A percentile compares a stretch with the other conserved stretches of the same genome.
Conservation (phyloP, 2,329 filamentous ascomycete species). For the Aureobasidium sp. region DNA sequence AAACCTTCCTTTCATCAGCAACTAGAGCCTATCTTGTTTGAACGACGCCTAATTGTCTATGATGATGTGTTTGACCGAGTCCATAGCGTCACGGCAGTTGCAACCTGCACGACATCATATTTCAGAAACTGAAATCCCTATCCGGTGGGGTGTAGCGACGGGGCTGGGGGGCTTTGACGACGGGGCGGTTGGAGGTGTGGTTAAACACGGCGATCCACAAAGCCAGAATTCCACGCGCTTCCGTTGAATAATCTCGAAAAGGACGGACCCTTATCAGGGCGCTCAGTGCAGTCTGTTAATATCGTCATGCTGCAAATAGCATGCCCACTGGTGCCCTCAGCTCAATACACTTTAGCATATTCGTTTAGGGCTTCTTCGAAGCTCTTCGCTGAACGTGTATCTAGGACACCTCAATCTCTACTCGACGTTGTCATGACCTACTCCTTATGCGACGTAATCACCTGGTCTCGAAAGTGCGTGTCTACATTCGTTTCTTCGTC, state of each 20-base stretch:
- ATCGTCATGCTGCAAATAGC: conserved; percentile 1
- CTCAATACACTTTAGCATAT: not conserved
- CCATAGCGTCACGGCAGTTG: not conserved
- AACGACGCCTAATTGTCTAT: not conserved
- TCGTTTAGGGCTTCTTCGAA: not conserved
- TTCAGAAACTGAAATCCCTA: too few relatives aligned
- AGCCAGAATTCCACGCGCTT: not conserved
- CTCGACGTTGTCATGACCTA: not conserved
- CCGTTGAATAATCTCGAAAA: not conserved
- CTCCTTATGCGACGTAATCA: not conserved
- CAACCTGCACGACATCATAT: not conserved
- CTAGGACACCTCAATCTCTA: not conserved
- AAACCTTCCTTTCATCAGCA: not conserved
- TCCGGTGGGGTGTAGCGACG: not conserved
- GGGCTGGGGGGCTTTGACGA: not conserved
- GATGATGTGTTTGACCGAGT: not conserved
- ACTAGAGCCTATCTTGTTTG: not conserved
- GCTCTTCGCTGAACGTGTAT: not conserved
- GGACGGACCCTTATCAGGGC: not conserved
- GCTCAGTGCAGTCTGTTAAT: not conserved
- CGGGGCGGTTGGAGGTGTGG: not conserved
- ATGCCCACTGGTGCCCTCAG: not conserved
- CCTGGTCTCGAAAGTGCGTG: not conserved
- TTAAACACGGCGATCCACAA: not conserved
- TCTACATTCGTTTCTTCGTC: not conserved